Evolutionary conservation across 345 rosid genomes (phyloP), one percentile per base, ranked within the genome.

Genomic region (Eucalyptus curtisii): DNA sequence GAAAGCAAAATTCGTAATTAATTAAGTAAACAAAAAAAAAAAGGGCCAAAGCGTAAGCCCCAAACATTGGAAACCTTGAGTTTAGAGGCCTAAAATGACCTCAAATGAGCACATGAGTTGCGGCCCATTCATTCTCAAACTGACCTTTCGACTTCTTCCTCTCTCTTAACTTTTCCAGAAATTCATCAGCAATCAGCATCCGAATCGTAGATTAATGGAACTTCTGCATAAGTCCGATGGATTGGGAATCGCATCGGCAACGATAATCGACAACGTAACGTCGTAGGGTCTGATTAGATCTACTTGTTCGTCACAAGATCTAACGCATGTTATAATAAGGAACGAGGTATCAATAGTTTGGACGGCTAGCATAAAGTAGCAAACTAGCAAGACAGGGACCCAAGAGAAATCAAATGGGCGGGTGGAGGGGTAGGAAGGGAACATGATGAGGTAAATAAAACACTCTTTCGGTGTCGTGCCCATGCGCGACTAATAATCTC

Each of bases 101-200:
- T 40, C 84, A 76, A 10, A 76, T 11, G 84, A 20, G 27, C 84
- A 76, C 84, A n/a, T 0, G 1, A 14, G 3, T n/a, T n/a, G 76
- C 37, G 76, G 37, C 76, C 76, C 76, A n/a, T 64, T 40, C 13
- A 40, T 40, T 20, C 84, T 40, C 84, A 40, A 68, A 9, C 44
- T 8, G 42, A 17, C 80, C 80, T 33, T 68, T 15, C 40, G 3
- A 1, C 79, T 66, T 66, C 79, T 16, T 33, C 42, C 42, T 33
- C 10, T 4, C 44, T 0, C 3, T 16, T 0, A 15, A 2, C 45
- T 71, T 40, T 11, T 40, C 7, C 15, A 10, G 15, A 40, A 76
- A 37, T 20, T 76, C 27, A 76, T 40, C 82, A 3, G 47, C 45
- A 40, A 24, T 76, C 27, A 59, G 15, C 82, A 20, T 37, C 82